A percentile compares a stretch with the other conserved stretches of the same genome.
phyloP scores from a whole-genome alignment of 352 stramenopile genomes.

The Pythium vanterpoolii region DNA sequence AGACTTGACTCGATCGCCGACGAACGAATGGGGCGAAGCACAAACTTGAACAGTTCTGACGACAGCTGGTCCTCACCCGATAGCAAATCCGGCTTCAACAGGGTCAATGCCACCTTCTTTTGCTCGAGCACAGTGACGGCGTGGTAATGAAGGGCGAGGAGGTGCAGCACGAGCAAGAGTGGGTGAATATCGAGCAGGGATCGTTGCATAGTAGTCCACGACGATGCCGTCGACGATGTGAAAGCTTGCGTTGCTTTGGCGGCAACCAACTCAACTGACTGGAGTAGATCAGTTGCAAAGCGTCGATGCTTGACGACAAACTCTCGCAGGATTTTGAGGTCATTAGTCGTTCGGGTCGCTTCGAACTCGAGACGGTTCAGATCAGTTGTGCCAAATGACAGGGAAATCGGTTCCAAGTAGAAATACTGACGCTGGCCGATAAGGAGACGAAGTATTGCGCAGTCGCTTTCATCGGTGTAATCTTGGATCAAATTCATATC shows the following conservation, averaged over 20 bases:
- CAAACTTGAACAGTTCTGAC: constrained; percentile 77
- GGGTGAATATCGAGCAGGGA: constrained; percentile 52
- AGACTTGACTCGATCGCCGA: constrained; percentile 79
- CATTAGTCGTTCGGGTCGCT: constrained; percentile 13
- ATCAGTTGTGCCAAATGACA: constrained; percentile 22
- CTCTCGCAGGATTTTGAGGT: constrained; percentile 15
- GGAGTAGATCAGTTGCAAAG: constrained; percentile 18
- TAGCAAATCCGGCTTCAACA: constrained; percentile 32
- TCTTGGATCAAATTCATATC: constrained; percentile 81
- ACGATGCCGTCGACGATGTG: constrained; percentile 9
- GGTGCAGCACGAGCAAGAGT: constrained; percentile 51
- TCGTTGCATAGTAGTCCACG: constrained; percentile 54
- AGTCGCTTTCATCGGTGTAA: constrained; percentile 65
- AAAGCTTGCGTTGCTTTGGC: background rate
- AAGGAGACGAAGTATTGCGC: constrained; percentile 52
- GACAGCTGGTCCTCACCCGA: constrained; percentile 28
- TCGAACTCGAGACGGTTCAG: constrained; percentile 15
- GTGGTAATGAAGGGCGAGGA: constrained; percentile 59
- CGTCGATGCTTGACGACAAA: constrained; percentile 19
- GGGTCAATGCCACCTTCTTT: background rate
- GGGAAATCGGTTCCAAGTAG: constrained; percentile 53
- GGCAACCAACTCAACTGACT: constrained; percentile 4
- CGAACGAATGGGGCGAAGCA: constrained; percentile 70
- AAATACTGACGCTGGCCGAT: constrained; percentile 76
- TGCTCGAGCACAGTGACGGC: constrained; percentile 21